These are phyloP conservation scores for Tolypocladium paradoxum DNA, from an alignment of 2,329 filamentous ascomycete species.

Conservation along the genomic window DNA sequence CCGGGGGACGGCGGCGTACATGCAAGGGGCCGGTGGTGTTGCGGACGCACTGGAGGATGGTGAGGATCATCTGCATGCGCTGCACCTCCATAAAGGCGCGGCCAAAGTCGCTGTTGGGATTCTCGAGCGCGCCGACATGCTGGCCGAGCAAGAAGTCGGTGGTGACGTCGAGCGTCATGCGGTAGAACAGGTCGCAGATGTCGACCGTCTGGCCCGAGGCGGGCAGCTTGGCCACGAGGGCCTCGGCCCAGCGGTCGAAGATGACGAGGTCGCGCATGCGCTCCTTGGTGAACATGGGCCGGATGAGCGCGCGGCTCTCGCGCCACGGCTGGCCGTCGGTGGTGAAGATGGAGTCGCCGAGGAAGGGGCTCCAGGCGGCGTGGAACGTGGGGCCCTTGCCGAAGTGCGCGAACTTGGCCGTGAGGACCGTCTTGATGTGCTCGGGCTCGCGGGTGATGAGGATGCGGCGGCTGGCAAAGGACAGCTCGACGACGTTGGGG, in stretches of 20 bases:
- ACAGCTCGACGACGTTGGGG: slow-evolving; percentile 35
- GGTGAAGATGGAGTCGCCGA: slow-evolving; percentile 66
- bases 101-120: slow-evolving; percentile 59
- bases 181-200: slow-evolving; percentile 68
- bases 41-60: slow-evolving; percentile 10
- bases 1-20: too few relatives aligned
- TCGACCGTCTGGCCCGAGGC: slow-evolving; percentile 48
- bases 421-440: slow-evolving; percentile 86
- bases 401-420: slow-evolving; percentile 73
- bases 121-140: slow-evolving; percentile 17
- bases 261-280: slow-evolving; percentile 71
- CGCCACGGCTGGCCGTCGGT: slow-evolving; percentile 77
- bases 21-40: too few relatives aligned
- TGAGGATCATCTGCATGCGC: slow-evolving; percentile 42
- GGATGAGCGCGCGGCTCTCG: slow-evolving; percentile 63
- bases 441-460: slow-evolving; percentile 74
- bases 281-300: slow-evolving; percentile 79
- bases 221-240: slow-evolving; percentile 8
- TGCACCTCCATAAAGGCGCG: slow-evolving; percentile 74
- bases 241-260: slow-evolving; percentile 44
- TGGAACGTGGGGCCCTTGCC: slow-evolving; percentile 74
- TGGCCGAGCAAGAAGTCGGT: slow-evolving; percentile 75
- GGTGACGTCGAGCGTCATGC: slow-evolving; percentile 71
- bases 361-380: slow-evolving; percentile 60
- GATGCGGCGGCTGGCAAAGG: slow-evolving; percentile 44